Evolutionary conservation across 2,329 filamentous ascomycete species (phyloP).

Genomic region (Paecilomyces niveus): DNA sequence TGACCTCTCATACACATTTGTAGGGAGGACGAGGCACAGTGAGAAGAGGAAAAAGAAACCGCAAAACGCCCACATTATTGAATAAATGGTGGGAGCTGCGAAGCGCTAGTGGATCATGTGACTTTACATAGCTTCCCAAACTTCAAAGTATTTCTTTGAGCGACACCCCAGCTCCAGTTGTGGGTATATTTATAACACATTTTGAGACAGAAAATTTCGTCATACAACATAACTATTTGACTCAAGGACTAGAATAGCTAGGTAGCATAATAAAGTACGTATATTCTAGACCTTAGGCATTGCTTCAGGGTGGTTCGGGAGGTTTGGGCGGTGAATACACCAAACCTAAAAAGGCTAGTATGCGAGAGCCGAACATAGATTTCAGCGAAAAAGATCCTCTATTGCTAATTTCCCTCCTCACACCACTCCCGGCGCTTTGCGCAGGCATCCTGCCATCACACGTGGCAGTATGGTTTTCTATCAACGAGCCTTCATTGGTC

Average conservation of each 20-base stretch:
- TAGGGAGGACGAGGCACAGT: neutral
- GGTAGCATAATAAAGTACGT: neutral
- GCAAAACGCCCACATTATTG: constrained; percentile 10
- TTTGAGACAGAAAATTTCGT: neutral
- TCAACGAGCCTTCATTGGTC: constrained; percentile 30
- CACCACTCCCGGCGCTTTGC: constrained; percentile 36
- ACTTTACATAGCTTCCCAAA: neutral
- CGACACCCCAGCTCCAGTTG: neutral
- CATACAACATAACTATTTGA: neutral
- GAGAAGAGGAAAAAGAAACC: constrained; percentile 8
- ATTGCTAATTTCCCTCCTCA: constrained; percentile 16
- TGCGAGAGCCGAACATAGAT: neutral
- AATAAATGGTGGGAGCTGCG: constrained; percentile 10
- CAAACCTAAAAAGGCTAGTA: neutral
- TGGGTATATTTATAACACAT: neutral
- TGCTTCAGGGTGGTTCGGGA: neutral
- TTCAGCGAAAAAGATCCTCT: neutral
- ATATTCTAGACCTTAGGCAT: no score
- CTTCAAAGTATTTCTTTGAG: neutral
- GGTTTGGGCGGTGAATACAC: neutral
- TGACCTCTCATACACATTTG: neutral
- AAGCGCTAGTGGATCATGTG: constrained; percentile 12
- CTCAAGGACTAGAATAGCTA: neutral
- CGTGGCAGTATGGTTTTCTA: constrained; percentile 23
- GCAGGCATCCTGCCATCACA: constrained; percentile 27